Evolutionary conservation across 2,329 filamentous ascomycete species (phyloP), one percentile per base, ranked within the genome.

Genomic region (Macrophomina tecta): DNA sequence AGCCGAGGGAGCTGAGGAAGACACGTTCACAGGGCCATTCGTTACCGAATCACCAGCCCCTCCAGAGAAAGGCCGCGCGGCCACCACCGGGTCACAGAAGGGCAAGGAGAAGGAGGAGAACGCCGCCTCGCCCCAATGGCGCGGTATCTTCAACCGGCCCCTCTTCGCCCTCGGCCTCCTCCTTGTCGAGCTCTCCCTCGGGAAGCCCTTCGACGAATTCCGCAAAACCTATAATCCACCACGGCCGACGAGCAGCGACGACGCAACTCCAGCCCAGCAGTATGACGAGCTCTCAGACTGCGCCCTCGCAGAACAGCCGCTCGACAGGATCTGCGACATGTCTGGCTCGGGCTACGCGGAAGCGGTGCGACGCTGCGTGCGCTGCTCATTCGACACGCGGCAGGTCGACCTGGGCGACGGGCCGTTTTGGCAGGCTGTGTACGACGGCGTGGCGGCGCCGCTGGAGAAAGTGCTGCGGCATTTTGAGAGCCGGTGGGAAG

Each of bases 321-420:
- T 74, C 0, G 69, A 76, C 9, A 70, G 72, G 28, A 66, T 78
- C 7, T 69, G 70, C 16, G 70, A 69, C 5, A 72, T 76, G 9
- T 75, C 73, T 38, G 76, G 74, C 5, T 65, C 45, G 7, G 71
- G 70, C 42, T 78, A 78, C 61, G 71, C 71, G 14, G 73, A 76
- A 60, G 76, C 73, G 1, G 76, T 77, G 1, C 68, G 76, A 16
- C 69, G 73, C n/a, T 79, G 76, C 48, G 74, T 79, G 4, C 66
- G 69, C 11, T 77, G 75, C 38, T 71, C 74, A n/a, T 74, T 79
- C 11, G 72, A 76, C 51, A 66, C 70, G 4, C 68, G 70, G 1
- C 68, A 67, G 7, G 69, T 67, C 8, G 74, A 64, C 28, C 68
- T 78, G 1, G 72, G 75, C 3, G 72, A 76, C 55, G 65, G 58